Percentiles rank a stretch among this genome's conserved stretches.
Conservation (phyloP, 1,139 yeast species). For the Yamadazyma diospyri region DNA sequence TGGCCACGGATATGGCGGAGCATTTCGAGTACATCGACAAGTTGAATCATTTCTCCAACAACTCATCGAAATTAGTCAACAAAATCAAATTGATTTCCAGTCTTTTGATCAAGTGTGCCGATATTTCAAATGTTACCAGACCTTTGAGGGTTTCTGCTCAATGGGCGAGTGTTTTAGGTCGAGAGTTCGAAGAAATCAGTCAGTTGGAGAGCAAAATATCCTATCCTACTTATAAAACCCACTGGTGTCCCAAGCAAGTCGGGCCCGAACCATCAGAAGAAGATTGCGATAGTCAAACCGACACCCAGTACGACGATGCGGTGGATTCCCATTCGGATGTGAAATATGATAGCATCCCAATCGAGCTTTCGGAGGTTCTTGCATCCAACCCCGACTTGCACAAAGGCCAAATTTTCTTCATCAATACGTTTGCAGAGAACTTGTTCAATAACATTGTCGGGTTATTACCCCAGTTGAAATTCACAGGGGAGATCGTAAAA, state of each 20-base stretch:
- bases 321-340: slow-evolving; percentile 10
- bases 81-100: slow-evolving; percentile 53
- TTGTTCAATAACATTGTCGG: slow-evolving; percentile 64
- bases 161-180: slow-evolving; percentile 78
- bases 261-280: slow-evolving; percentile 4
- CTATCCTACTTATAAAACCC: slow-evolving; percentile 7
- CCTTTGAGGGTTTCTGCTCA: slow-evolving; percentile 71
- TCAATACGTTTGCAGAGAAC: slow-evolving; percentile 73
- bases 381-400: slow-evolving; percentile 48
- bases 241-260: slow-evolving; percentile 7
- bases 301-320: neutral
- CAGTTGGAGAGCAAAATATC: slow-evolving; percentile 45
- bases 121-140: slow-evolving; percentile 86
- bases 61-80: slow-evolving; percentile 18
- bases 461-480: slow-evolving; percentile 54
- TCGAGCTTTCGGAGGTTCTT: slow-evolving; percentile 36
- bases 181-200: slow-evolving; percentile 73
- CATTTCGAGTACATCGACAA: slow-evolving; percentile 72
- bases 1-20: slow-evolving; percentile 94
- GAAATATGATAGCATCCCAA: slow-evolving; percentile 28
- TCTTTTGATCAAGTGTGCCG: slow-evolving; percentile 85
- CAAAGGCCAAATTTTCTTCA: slow-evolving; percentile 82
- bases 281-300: too few relatives aligned
- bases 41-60: slow-evolving; percentile 23
- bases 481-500: slow-evolving; percentile 45